phyloP scores from a whole-genome alignment of 768 basidiomycete genomes.

The Clavaria fumosa region DNA sequence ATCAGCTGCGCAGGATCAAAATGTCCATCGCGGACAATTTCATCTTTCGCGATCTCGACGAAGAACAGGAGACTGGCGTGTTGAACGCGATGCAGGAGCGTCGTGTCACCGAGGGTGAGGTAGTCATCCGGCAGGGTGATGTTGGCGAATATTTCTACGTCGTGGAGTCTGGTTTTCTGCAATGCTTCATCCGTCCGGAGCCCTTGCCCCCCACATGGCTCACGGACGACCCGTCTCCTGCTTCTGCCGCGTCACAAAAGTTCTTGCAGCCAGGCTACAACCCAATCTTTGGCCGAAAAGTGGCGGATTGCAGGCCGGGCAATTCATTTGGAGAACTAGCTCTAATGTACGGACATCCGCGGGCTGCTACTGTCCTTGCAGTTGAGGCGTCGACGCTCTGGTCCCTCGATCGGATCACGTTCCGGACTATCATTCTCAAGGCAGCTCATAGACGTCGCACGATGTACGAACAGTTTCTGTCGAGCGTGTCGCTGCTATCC shows the following conservation, averaged over 20 bases:
- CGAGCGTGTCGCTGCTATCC: slow-evolving; percentile 76
- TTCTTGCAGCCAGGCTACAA: slow-evolving; percentile 53
- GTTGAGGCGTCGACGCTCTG: slow-evolving; percentile 74
- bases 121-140: slow-evolving; percentile 95
- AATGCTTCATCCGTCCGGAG: slow-evolving; percentile 67
- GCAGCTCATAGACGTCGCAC: slow-evolving; percentile 79
- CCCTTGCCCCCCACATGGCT: slow-evolving; percentile 47
- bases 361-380: slow-evolving; percentile 86
- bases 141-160: slow-evolving; percentile 97
- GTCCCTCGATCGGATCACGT: slow-evolving; percentile 94
- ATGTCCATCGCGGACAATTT: slow-evolving; percentile 79
- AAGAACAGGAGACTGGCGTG: slow-evolving; percentile 88
- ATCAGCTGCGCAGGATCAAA: slow-evolving; percentile 81
- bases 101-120: slow-evolving; percentile 50
- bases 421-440: slow-evolving; percentile 94
- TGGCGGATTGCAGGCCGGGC: slow-evolving; percentile 72
- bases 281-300: slow-evolving; percentile 62
- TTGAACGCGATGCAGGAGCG: slow-evolving; percentile 93
- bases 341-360: slow-evolving; percentile 94
- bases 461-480: slow-evolving; percentile 94
- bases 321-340: slow-evolving; percentile 92
- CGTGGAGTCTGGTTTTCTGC: slow-evolving; percentile 75
- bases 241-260: slow-evolving; percentile 29
- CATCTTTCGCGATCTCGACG: slow-evolving; percentile 90
- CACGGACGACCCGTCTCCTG: slow-evolving; percentile 25